Evolutionary conservation across 257 asterid species (phyloP), one percentile per base, ranked within the genome.

Genomic region (Nicotiana paniculata): DNA sequence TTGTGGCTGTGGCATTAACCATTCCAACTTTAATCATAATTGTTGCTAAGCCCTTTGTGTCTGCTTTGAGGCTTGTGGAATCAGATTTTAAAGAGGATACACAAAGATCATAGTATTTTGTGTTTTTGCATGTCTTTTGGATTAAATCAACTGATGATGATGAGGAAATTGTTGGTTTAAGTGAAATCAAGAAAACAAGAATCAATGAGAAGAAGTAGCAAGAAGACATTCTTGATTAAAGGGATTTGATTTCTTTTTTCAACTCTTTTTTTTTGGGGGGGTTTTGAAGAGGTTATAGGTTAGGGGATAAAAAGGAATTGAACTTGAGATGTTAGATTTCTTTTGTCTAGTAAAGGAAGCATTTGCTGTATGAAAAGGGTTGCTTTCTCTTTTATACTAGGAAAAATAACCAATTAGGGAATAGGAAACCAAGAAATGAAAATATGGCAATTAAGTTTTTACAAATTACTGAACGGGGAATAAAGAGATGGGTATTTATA

Each of bases 81-180:
- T 91, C 90, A 4, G 97, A 93, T 85, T 85, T 87, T 57, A 95
- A 88, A 16, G 95, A 89, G n/a, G 97, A 90, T 0, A 92, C 84
- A 51, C 99, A 95, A 2, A 95, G 92, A 11, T 91, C 95, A 48
- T 89, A 95, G 91, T 95, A 88, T 37, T 89, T 90, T 48, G 99
- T 91, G 87, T 15, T 87, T 64, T 88, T 90, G 90, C 99, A 95
- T 15, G 97, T 93, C 35, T 86, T 89, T 67, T 89, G 90, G 35
- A 95, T 93, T 67, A 95, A 81, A 79, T 88, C 86, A 12, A 26
- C 30, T 35, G 72, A 37, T 39, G 89, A 37, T 39, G 89, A 82
- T 80, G 84, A 4, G 81, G 59, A 54, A 64, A 57, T 7, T 5
- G n/a, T 43, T 18, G 84, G 89, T 11, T 82, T 21, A 26, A 85